Conservation (phyloP, 371 early-diverging fungal genomes). For the Actinomortierella ambigua region DNA sequence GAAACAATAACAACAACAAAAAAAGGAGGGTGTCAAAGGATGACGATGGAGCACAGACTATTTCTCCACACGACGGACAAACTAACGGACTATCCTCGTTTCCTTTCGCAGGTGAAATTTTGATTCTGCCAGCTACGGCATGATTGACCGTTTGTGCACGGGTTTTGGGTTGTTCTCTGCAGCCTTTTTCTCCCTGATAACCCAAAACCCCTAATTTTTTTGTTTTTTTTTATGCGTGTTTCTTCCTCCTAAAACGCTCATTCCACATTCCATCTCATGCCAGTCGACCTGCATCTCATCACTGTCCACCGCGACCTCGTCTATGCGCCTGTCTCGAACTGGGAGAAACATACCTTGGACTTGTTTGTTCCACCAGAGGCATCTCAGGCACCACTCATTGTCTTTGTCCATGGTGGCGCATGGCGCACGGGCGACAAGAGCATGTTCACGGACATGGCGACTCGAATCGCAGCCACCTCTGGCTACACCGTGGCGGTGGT, state of each 20-base stretch:
- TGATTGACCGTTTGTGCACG: no score
- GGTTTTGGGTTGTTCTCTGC: no score
- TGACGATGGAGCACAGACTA: no score
- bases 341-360: slow-evolving; percentile 54
- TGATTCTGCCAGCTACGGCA: no score
- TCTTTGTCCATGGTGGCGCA: slow-evolving; percentile 85
- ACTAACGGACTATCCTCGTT: no score
- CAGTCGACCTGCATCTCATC: not conserved
- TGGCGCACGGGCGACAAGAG: slow-evolving; percentile 82
- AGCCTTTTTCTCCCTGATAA: no score
- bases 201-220: not conserved
- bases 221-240: not conserved
- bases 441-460: slow-evolving; percentile 56
- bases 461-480: slow-evolving; percentile 46
- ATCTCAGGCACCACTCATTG: slow-evolving; percentile 51
- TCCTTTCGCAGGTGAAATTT: no score
- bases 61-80: no score
- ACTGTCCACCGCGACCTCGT: slow-evolving; percentile 18
- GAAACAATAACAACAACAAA: not conserved
- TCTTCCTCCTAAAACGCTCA: slow-evolving; percentile 10
- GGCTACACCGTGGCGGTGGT: slow-evolving; percentile 66
- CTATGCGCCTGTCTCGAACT: slow-evolving; percentile 41
- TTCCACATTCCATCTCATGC: slow-evolving; percentile 15
- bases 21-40: not conserved
- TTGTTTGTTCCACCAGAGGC: slow-evolving; percentile 40